Base-by-base conservation (phyloP, 2,329 filamentous ascomycete species). In the Aspergillus fijiensis region DNA sequence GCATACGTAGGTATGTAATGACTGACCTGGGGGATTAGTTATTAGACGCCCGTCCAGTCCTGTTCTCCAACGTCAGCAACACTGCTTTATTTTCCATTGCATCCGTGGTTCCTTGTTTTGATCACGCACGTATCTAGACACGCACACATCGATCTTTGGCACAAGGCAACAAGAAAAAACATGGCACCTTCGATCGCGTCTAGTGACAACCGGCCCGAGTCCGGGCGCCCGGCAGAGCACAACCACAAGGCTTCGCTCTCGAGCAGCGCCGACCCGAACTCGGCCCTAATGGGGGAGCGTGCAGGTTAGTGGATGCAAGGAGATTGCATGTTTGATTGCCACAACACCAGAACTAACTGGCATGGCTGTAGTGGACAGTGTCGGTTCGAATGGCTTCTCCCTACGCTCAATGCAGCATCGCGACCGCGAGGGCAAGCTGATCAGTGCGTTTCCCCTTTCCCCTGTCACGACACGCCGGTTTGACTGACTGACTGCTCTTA, bases 381-480 rank as follows among this genome's bases (percentile, higher is more conserved):
- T 55, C 12, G 53, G 53, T 5, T 55, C 53, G 35, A 53, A 11
- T 53, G 86, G 83, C 82, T 69, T 81, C 81, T 84, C 90, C n/a
- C 80, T 96, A 59, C 86, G 91, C 60, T 83, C 84, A 7, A 85
- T 93, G 48, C 86, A 90, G 70, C 91, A 95, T 77, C 89, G 83
- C 70, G 92, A 96, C 76, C 69, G 78, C n/a, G 80, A 84, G 63
- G 92, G 93, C 55, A 92, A 93, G 66, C 77, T 85, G 21, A 96
- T 96, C 70, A 82, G 92, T 96, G 80, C 67, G 78, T 63, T 19
- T 5, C 6, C 25, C 1, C 5, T 7, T 6, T 9, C 42, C 0
- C 16, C 3, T 49, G 21, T 19, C 16, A 2, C 21, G n/a, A 16
- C 2, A 9, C 21, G 56, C 51, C n/a, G n/a, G 25, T 4, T 62